A percentile compares a stretch with the other conserved stretches of the same genome.
These are phyloP conservation scores for Cubamyces sp. DNA, from an alignment of 768 basidiomycete species.

Conservation along the genomic window DNA sequence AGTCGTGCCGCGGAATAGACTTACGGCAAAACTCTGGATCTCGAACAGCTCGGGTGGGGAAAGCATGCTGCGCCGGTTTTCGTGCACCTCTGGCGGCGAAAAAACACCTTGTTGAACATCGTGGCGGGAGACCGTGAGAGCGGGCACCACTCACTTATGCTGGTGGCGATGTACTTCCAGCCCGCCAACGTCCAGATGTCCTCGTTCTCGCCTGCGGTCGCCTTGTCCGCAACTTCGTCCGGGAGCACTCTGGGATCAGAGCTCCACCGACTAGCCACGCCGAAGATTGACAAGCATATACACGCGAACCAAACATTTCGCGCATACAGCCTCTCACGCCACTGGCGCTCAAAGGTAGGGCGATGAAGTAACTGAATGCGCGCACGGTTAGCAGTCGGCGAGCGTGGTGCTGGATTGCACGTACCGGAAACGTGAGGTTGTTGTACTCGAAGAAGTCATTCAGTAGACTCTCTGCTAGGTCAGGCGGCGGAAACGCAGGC, in stretches of 20 bases:
- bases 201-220: constrained; percentile 34
- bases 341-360: constrained; percentile 30
- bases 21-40: constrained; percentile 58
- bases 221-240: constrained; percentile 22
- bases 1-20: constrained; percentile 30
- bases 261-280: constrained; percentile 35
- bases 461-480: constrained; percentile 63
- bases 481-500: constrained; percentile 61
- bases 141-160: constrained; percentile 47
- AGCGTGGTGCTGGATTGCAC: neutral
- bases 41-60: constrained; percentile 65
- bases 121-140: neutral
- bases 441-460: constrained; percentile 67
- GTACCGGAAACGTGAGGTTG: constrained; percentile 59
- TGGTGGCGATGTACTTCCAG: constrained; percentile 60
- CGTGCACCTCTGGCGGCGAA: constrained; percentile 50
- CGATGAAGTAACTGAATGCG: constrained; percentile 25
- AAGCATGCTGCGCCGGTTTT: constrained; percentile 52
- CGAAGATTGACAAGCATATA: constrained; percentile 36
- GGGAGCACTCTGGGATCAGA: constrained; percentile 34
- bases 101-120: constrained; percentile 1
- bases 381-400: neutral
- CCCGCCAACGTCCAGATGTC: constrained; percentile 59
- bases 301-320: constrained; percentile 37
- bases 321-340: constrained; percentile 23